phyloP scores from a whole-genome alignment of 192 early-diverging fungal species.

The Coemansia sp. region DNA sequence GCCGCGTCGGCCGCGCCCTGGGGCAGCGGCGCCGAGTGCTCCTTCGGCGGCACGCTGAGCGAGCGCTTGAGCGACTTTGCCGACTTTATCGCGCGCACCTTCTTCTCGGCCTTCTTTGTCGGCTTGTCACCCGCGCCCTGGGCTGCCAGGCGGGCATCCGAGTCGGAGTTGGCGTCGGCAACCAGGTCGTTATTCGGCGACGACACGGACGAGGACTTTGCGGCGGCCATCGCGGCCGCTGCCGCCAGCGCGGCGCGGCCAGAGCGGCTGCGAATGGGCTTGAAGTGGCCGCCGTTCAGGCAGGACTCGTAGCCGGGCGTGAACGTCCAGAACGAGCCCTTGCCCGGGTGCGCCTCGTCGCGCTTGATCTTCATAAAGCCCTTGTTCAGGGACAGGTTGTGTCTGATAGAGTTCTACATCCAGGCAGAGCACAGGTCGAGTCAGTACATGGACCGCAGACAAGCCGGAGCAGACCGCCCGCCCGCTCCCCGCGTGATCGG shows the following conservation, averaged over 20 bases:
- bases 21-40: conserved; percentile 18
- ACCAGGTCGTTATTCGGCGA: not conserved
- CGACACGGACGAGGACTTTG: conserved; percentile 12
- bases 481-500: conserved; percentile 9
- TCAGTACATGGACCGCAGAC: not conserved
- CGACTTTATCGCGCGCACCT: conserved; percentile 34
- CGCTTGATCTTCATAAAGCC: conserved; percentile 74
- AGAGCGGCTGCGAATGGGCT: conserved; percentile 52
- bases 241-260: conserved; percentile 50
- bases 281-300: conserved; percentile 50
- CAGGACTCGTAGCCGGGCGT: conserved; percentile 52
- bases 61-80: conserved; percentile 53
- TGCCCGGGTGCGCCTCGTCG: conserved; percentile 74
- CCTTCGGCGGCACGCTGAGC: conserved; percentile 50
- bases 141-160: conserved; percentile 3
- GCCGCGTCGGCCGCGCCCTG: conserved; percentile 6
- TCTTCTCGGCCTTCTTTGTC: conserved; percentile 39
- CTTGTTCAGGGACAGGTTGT: conserved; percentile 84
- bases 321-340: conserved; percentile 78
- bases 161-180: conserved; percentile 10
- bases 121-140: not conserved
- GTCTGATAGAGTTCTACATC: conserved; percentile 84
- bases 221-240: conserved; percentile 42
- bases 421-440: not conserved
- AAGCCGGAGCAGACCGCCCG: conserved; percentile 1